phyloP scores from a whole-genome alignment of 169 alveolate genomes.

The Perkinsus chesapeaki region DNA sequence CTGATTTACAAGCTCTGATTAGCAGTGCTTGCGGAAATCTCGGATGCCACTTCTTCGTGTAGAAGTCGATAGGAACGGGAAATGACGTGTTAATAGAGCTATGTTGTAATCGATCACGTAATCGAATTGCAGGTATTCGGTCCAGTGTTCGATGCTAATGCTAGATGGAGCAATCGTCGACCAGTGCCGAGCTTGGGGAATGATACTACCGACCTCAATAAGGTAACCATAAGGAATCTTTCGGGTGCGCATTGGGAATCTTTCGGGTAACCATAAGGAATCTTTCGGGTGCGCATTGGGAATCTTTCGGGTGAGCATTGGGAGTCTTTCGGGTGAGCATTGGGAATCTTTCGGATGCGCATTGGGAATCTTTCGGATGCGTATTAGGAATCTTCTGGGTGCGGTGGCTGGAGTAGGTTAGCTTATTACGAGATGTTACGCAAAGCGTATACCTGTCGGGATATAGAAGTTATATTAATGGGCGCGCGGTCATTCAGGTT shows the following conservation, averaged over 20 bases:
- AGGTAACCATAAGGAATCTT: background rate
- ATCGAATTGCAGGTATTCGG: slow-evolving; percentile 29
- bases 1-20: too few species aligned
- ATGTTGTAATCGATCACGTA: background rate
- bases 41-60: too few species aligned
- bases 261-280: too few species aligned
- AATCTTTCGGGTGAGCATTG: slow-evolving; percentile 26
- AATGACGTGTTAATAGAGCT: too few species aligned
- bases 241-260: slow-evolving; percentile 2
- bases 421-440: too few species aligned
- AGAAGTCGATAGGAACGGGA: too few species aligned
- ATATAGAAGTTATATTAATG: too few species aligned
- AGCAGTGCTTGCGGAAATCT: too few species aligned
- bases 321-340: background rate
- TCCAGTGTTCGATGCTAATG: slow-evolving; percentile 52
- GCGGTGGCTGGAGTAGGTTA: too few species aligned
- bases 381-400: slow-evolving; percentile 19
- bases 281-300: background rate
- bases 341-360: slow-evolving; percentile 17
- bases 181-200: slow-evolving; percentile 71
- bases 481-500: too few species aligned
- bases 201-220: background rate
- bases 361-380: background rate
- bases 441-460: too few species aligned
- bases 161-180: slow-evolving; percentile 52